Conservation (phyloP, 306 rosid species). For the Senna tora region DNA sequence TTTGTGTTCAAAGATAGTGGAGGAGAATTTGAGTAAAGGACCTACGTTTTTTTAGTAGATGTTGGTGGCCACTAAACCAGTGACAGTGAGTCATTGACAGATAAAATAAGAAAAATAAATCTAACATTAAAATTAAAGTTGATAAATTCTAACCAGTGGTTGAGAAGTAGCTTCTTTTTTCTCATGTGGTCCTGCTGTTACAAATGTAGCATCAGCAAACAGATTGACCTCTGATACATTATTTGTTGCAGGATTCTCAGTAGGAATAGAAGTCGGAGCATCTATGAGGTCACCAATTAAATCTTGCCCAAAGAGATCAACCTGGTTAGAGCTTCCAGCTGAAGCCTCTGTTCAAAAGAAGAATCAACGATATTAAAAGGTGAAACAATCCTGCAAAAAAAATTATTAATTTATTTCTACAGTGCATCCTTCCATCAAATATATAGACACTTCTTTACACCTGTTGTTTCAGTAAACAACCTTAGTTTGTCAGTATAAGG, state of each 20-base stretch:
- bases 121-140: background rate
- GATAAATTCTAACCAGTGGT: slow-evolving; percentile 54
- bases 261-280: slow-evolving; percentile 68
- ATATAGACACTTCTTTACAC: background rate
- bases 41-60: background rate
- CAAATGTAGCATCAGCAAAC: slow-evolving; percentile 88
- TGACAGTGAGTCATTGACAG: background rate
- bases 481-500: slow-evolving; percentile 14
- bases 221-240: slow-evolving; percentile 76
- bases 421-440: background rate
- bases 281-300: slow-evolving; percentile 87
- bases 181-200: slow-evolving; percentile 63
- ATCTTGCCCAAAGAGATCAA: slow-evolving; percentile 80
- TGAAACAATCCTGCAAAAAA: slow-evolving; percentile 2
- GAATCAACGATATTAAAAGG: slow-evolving; percentile 28
- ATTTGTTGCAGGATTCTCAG: slow-evolving; percentile 53
- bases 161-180: slow-evolving; percentile 65
- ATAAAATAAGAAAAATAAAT: background rate
- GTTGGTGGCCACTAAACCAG: background rate
- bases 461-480: slow-evolving; percentile 1
- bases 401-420: background rate
- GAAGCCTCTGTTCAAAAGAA: slow-evolving; percentile 66
- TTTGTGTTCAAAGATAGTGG: slow-evolving; percentile 7
- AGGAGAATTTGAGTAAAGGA: slow-evolving; percentile 4
- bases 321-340: slow-evolving; percentile 64